Conservation (phyloP, 2,329 filamentous ascomycete genomes). For the Drechslera avenae region DNA sequence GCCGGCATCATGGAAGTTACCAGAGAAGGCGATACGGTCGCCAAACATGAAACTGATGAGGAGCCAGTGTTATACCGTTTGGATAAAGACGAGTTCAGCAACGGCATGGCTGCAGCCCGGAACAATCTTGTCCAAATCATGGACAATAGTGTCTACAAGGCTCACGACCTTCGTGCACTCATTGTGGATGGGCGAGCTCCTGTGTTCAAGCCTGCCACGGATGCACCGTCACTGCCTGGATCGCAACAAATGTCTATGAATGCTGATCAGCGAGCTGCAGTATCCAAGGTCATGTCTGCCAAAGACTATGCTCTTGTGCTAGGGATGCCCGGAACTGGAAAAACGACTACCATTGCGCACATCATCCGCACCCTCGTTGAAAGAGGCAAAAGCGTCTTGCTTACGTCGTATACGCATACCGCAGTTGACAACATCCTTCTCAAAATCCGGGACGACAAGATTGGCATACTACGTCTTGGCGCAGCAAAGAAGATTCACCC, state of each 20-base stretch:
- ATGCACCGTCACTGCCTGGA: constrained; percentile 63
- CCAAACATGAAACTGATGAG: constrained; percentile 51
- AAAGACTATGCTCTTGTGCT: constrained; percentile 95
- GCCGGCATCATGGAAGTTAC: constrained; percentile 87
- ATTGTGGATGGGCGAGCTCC: constrained; percentile 79
- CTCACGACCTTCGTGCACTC: constrained; percentile 73
- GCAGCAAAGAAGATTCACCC: constrained; percentile 84
- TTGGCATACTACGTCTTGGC: constrained; percentile 83
- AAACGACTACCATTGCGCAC: constrained; percentile 97
- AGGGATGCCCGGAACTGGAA: constrained; percentile 97
- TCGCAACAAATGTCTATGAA: constrained; percentile 72
- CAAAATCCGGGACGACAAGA: constrained; percentile 80
- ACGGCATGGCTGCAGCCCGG: constrained; percentile 91
- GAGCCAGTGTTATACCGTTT: constrained; percentile 75
- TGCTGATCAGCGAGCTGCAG: constrained; percentile 81
- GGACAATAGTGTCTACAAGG: constrained; percentile 74
- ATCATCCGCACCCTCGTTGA: constrained; percentile 90
- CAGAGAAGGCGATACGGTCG: constrained; percentile 53
- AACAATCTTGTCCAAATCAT: constrained; percentile 95
- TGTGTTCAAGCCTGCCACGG: constrained; percentile 69
- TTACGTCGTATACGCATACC: constrained; percentile 96
- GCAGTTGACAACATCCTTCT: constrained; percentile 97
- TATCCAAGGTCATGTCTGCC: constrained; percentile 94
- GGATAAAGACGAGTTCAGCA: constrained; percentile 98
- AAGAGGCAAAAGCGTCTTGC: constrained; percentile 87